Evolutionary conservation across 1,284 basidiomycete species (phyloP).

Genomic region (Rhodotorula sp.): DNA sequence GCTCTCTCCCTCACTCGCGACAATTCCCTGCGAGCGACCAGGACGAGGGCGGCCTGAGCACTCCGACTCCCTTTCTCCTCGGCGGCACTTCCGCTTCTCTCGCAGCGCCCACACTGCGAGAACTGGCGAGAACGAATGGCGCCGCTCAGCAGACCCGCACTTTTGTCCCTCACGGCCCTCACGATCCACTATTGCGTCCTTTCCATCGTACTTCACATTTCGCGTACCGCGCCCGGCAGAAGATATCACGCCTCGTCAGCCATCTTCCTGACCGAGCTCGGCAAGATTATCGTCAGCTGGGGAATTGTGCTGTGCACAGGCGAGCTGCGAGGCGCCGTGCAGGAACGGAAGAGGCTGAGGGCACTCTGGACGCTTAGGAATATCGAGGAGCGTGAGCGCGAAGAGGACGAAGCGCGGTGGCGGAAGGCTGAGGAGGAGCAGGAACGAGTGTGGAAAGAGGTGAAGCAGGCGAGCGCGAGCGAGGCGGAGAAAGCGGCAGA

Average conservation of each 20-base stretch:
- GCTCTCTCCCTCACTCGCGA: too few relatives aligned
- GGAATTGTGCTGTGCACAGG: constrained; percentile 33
- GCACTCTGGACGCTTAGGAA: background rate
- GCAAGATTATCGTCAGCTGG: constrained; percentile 44
- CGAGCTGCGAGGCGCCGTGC: constrained; percentile 19
- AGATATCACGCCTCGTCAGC: constrained; percentile 42
- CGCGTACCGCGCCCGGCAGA: constrained; percentile 9
- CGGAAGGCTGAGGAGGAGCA: background rate
- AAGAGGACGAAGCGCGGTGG: background rate
- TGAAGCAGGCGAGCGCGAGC: background rate
- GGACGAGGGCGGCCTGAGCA: too few relatives aligned
- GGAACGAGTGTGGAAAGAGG: background rate
- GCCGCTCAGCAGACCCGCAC: constrained; percentile 3
- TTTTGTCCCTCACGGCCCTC: constrained; percentile 24
- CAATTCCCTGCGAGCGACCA: too few relatives aligned
- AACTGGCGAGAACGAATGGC: background rate
- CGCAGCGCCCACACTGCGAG: too few relatives aligned
- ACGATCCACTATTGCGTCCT: constrained; percentile 34
- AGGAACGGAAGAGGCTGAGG: background rate
- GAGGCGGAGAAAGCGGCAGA: background rate
- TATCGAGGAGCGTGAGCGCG: background rate
- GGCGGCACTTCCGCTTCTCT: background rate
- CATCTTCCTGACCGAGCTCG: constrained; percentile 43
- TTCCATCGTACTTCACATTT: constrained; percentile 20
- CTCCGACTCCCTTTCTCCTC: too few relatives aligned